Percentiles rank a stretch among this genome's conserved stretches.
phyloP scores from a whole-genome alignment of 1,139 yeast genomes.

The Yarrowia galli region DNA sequence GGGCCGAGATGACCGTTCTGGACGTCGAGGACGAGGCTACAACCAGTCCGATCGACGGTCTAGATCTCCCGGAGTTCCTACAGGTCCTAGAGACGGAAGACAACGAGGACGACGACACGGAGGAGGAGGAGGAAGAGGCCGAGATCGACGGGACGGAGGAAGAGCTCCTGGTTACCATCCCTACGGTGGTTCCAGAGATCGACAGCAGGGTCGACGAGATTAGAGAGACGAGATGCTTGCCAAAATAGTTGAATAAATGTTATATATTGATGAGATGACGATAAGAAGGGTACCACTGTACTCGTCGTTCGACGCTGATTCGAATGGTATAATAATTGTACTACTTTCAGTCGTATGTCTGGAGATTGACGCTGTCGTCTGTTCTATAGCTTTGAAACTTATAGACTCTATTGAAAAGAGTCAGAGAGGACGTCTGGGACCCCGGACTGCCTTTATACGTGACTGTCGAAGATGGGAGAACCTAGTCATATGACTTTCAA shows the following conservation, averaged over 20 bases:
- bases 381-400: too few relatives aligned
- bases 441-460: too few relatives aligned
- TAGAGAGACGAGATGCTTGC: too few relatives aligned
- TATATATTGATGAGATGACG: not conserved
- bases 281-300: too few relatives aligned
- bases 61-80: constrained; percentile 45
- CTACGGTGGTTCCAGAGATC: not conserved
- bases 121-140: constrained; percentile 9
- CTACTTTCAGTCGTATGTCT: too few relatives aligned
- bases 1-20: constrained; percentile 44
- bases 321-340: too few relatives aligned
- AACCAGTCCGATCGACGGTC: constrained; percentile 38
- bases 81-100: constrained; percentile 47
- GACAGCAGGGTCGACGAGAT: not conserved
- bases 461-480: too few relatives aligned
- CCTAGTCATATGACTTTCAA: too few relatives aligned
- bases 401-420: too few relatives aligned
- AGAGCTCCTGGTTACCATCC: constrained; percentile 11
- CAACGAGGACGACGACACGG: constrained; percentile 42
- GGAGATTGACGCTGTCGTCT: too few relatives aligned
- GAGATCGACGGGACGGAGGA: constrained; percentile 16
- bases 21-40: constrained; percentile 39
- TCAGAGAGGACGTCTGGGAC: too few relatives aligned
- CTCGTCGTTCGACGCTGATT: too few relatives aligned
- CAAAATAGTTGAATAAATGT: not conserved